Base-by-base conservation (phyloP, 2,329 filamentous ascomycete species). In the Neurospora sp. region DNA sequence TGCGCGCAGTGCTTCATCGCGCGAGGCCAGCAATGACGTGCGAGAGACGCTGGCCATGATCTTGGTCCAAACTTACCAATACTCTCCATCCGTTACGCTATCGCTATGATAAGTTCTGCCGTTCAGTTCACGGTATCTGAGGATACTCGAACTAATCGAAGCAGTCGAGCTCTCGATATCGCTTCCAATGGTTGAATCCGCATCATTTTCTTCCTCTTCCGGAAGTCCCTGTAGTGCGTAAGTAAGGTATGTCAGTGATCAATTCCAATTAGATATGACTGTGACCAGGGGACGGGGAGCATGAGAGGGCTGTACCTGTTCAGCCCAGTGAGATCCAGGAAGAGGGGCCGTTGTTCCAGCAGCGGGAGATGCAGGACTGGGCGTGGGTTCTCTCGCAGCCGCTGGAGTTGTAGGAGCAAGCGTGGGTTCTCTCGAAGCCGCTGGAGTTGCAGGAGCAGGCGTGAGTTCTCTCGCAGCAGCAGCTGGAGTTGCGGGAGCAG, bases 41-140 rank as follows among this genome's bases (percentile, higher is more conserved):
- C 19, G 19, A 19, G 19, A 19, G 19, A 19, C 19, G 19, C 19
- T 19, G 19, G 19, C 19, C 17, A 40, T 40, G 17, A 15, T 40
- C 39, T 19, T 19, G 19, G 13, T 40, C 39, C 42, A 46, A 11
- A 58, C 46, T 58, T 58, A 58, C 67, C 67, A 68, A n/a, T 68
- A 68, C 43, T 39, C 23, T n/a, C 33, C 46, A 17, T 38, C 46
- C n/a, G 42, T 42, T 15, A 58, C 23, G 17, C 67, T 46, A 4
- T 68, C 38, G 38, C 68, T 69, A 38, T 72, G 70, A n/a, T 72
- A 72, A 9, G 69, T 72, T 33, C 70, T 42, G n/a, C 70, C 70
- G 38, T 72, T 72, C 62, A 70, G 38, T 1, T 19, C 66, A 23
- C 70, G 62, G 46, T 71, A 71, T 11, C 58, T 28, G n/a, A 69